Evolutionary conservation across 352 stramenopile species (phyloP).

Genomic region (Globisporangium iwayamae): DNA sequence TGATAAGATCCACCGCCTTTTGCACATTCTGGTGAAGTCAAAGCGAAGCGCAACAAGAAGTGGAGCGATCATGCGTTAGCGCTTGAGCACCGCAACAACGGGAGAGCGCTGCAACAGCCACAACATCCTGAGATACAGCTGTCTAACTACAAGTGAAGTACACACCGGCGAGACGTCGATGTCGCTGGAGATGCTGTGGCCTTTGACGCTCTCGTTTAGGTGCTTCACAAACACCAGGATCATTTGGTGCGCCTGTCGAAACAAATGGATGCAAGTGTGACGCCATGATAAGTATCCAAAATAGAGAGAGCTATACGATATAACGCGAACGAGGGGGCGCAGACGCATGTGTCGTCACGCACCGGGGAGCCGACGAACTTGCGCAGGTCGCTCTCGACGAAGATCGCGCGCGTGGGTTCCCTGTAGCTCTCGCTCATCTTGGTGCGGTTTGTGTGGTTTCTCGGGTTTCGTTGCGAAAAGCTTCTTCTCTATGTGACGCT

Average conservation of each 20-base stretch:
- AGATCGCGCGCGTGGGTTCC: constrained; percentile 74
- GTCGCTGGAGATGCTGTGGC: constrained; percentile 52
- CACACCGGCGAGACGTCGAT: constrained; percentile 63
- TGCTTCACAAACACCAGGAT: constrained; percentile 80
- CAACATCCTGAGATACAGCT: neutral
- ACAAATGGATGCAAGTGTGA: neutral
- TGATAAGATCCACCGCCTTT: constrained; percentile 55
- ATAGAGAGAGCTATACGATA: neutral
- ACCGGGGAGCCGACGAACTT: constrained; percentile 71
- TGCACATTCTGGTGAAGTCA: constrained; percentile 54
- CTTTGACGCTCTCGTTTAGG: constrained; percentile 76
- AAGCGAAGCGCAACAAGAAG: neutral
- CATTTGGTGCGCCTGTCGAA: constrained; percentile 67
- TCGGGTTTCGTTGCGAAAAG: neutral
- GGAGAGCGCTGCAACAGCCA: neutral
- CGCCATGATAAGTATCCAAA: neutral
- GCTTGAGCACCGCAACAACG: neutral
- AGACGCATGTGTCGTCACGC: neutral
- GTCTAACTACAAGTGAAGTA: neutral
- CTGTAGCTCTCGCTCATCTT: constrained; percentile 28
- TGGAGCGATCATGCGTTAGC: neutral
- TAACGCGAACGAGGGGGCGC: neutral
- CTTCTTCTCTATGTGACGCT: neutral
- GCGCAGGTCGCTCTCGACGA: constrained; percentile 64
- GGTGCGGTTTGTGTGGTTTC: neutral